Evolutionary conservation across 345 rosid species (phyloP).

Genomic region (Kernera saxatilis): DNA sequence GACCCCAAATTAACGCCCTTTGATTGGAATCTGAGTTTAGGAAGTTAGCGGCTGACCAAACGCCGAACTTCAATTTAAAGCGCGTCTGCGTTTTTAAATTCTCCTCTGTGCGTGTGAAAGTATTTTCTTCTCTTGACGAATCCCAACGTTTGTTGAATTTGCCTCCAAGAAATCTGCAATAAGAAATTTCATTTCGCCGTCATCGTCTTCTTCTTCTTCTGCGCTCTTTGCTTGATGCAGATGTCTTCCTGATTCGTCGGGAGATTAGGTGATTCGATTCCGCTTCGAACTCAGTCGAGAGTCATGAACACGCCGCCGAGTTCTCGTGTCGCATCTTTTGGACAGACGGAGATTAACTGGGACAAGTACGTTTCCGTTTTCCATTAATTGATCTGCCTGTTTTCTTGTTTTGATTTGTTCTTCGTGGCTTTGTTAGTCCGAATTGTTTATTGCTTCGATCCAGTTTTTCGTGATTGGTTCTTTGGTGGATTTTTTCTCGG

Average conservation of each 20-base stretch:
- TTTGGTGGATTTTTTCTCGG: background rate
- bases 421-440: background rate
- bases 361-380: constrained; percentile 60
- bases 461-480: constrained; percentile 6
- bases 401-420: background rate
- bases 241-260: constrained; percentile 10
- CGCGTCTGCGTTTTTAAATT: constrained; percentile 19
- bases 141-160: constrained; percentile 10
- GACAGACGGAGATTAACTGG: constrained; percentile 93
- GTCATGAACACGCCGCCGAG: constrained; percentile 52
- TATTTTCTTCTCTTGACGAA: constrained; percentile 7
- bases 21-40: background rate
- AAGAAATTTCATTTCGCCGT: background rate
- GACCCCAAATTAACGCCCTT: background rate
- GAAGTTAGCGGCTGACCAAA: background rate
- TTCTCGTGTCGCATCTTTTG: constrained; percentile 52
- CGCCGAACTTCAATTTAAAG: background rate
- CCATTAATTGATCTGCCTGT: background rate
- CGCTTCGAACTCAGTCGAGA: background rate
- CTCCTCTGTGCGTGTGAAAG: background rate
- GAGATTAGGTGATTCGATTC: background rate
- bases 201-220: constrained; percentile 1
- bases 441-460: constrained; percentile 10
- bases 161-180: constrained; percentile 31
- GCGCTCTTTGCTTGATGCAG: background rate